Base-by-base conservation (phyloP, 371 early-diverging fungal genomes). In the Capillidium heterosporum region DNA sequence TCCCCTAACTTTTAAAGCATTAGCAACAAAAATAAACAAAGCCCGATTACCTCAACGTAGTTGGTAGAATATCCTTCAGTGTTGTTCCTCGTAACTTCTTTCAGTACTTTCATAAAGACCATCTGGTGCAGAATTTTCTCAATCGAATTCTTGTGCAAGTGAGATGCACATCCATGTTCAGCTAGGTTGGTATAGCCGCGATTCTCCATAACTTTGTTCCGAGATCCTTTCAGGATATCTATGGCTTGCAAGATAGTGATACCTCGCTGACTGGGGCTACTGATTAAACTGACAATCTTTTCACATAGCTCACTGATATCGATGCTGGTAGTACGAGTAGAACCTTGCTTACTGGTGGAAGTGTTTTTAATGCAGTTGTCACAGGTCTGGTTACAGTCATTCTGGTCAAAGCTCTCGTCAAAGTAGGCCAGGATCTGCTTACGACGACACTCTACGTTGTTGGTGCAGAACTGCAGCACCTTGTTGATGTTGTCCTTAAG, bases 391-490 rank as follows among this genome's bases (percentile, higher is more conserved):
- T 73, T 67, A 69, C 99, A 99, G 1, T 65, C 47, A 0, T 44
- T 29, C 0, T 68, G 61, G 49, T 86, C 75, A 67, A 98, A 95
- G 0, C 61, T 59, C 65, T 99, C 99, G 13, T 87, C 93, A 81
- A 99, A 99, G 67, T 99, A 95, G 24, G 73, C 76, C 55, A 99
- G 71, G 19, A 99, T 81, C 54, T 88, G 86, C 57, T 82, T 74
- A 31, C 99, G 74, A 41, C 99, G 80, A 62, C 99, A 99, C 52
- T 96, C 95, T 10, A 76, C 68, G 46, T 71, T 74, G 66, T 99
- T 97, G 62, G 98, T 95, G 65, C 99, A 98, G 63, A 81, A 98
- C 49, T 80, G 76, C 26, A 98, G 73, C 69, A 99, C 91, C 59
- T 81, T 76, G 26, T 86, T 71, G 21, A 99, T 71, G 61, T 95